These are phyloP conservation scores for Heterobasidion annosum DNA, from an alignment of 1,284 basidiomycete species.

Conservation along the genomic window DNA sequence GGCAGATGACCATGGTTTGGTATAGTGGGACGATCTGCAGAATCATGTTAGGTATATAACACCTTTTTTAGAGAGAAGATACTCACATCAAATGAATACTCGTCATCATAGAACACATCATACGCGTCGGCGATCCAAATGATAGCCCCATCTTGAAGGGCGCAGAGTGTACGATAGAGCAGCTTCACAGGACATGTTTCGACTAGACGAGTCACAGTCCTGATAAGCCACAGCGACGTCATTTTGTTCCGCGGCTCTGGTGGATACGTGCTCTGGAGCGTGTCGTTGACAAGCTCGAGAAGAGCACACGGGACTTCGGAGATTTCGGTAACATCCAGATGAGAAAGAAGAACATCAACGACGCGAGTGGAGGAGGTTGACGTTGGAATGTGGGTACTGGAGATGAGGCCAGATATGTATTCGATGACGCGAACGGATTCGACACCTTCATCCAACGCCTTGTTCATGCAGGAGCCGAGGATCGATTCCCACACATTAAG, in stretches of 20 bases:
- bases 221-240: constrained; percentile 50
- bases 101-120: constrained; percentile 35
- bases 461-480: constrained; percentile 38
- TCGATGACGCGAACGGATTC: constrained; percentile 45
- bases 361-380: constrained; percentile 37
- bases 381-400: constrained; percentile 32
- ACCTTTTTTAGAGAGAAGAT: not conserved
- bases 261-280: constrained; percentile 55
- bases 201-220: constrained; percentile 41
- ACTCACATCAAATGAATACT: constrained; percentile 50
- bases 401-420: constrained; percentile 38
- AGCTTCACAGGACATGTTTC: constrained; percentile 44
- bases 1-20: constrained; percentile 39
- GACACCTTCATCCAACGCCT: constrained; percentile 49
- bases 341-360: constrained; percentile 49
- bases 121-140: constrained; percentile 58
- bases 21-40: constrained; percentile 49
- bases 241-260: constrained; percentile 45
- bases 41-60: not conserved
- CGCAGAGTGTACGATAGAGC: constrained; percentile 32
- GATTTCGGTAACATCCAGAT: constrained; percentile 38
- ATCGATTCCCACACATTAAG: constrained; percentile 48
- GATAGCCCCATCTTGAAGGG: constrained; percentile 43
- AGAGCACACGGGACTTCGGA: constrained; percentile 31
- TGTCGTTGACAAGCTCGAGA: constrained; percentile 49